Evolutionary conservation across 2,329 filamentous ascomycete genomes (phyloP), one percentile per base, ranked within the genome.

Genomic region (Lachnellula occidentalis): DNA sequence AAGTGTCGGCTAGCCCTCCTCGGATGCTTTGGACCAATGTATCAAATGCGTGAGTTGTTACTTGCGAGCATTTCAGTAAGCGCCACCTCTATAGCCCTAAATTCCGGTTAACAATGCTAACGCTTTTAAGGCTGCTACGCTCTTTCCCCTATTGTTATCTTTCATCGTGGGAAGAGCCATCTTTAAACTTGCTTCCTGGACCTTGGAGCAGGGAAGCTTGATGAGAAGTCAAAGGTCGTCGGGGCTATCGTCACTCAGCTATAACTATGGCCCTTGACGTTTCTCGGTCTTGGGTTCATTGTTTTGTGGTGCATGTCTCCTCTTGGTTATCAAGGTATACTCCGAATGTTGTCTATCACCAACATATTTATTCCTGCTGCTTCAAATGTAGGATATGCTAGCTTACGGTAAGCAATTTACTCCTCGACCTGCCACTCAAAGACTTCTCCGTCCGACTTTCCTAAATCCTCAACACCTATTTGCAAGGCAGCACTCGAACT

Each of bases 391-490:
- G 48, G 49, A 7, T 61, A 56, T 45, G 37, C 53, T 37, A 63
- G 59, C 42, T 48, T 52, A 8, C 50, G 60, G 22, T 58, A 61
- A 52, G 48, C 56, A 15, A 61, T 50, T 50, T 61, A 52, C 39
- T 64, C 5, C 56, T 58, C 11, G 27, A 49, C 15, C 19, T 60
- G 15, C n/a, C 53, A 4, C 49, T 63, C 2, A 7, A 56, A 19
- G 56, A 64, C 45, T 62, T 64, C 27, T 53, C 54, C 8, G 27
- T 27, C 9, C 48, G 61, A 11, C 50, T 64, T 5, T 51, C 54
- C 3, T 55, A 59, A 41, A 22, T 61, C 9, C 52, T 60, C 2
- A 64, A 64, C 34, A 39, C 57, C 1, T 56, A 57, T 48, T 19
- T 64, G 1, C 53, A 61, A 24, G 58, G 56, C 11, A 61, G 52